A percentile compares a stretch with the other conserved stretches of the same genome.
Evolutionary conservation across 352 stramenopile species (phyloP).

Genomic region (Phytophthora tubulina): DNA sequence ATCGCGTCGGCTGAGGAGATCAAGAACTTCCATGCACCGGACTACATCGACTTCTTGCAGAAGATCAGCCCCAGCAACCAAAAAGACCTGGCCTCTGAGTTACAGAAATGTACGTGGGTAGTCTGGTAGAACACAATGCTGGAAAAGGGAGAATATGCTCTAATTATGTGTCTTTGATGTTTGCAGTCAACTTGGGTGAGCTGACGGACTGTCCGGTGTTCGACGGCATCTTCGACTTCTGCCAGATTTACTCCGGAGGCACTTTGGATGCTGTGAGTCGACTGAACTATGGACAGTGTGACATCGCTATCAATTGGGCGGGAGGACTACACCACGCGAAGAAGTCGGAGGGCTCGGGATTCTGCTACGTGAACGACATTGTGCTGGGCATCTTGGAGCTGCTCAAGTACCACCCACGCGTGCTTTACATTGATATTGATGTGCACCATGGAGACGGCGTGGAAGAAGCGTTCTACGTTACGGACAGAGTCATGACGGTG

Average conservation of each 20-base stretch:
- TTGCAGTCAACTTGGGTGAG: constrained; percentile 96
- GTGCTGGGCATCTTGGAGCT: constrained; percentile 99
- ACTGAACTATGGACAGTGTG: constrained; percentile 95
- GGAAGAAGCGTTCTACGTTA: constrained; percentile 97
- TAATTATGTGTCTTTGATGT: constrained; percentile 1
- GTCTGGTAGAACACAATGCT: background rate
- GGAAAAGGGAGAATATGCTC: background rate
- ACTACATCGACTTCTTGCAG: constrained; percentile 99
- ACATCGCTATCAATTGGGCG: constrained; percentile 99
- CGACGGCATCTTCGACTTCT: constrained; percentile 99
- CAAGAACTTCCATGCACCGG: constrained; percentile 96
- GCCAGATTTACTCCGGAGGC: constrained; percentile 96
- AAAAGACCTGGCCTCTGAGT: constrained; percentile 76
- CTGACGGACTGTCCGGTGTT: constrained; percentile 99
- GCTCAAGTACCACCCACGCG: constrained; percentile 96
- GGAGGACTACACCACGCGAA: constrained; percentile 99
- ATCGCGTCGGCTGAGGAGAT: constrained; percentile 94
- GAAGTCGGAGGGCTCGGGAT: constrained; percentile 96
- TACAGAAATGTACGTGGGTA: constrained; percentile 73
- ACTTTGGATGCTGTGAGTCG: constrained; percentile 97
- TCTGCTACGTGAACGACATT: constrained; percentile 99
- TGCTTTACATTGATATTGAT: constrained; percentile 99
- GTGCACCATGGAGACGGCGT: constrained; percentile 99
- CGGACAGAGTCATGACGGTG: constrained; percentile 99
- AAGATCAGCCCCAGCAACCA: constrained; percentile 96